Evolutionary conservation across 176 grass and related monocot species (phyloP).

Genomic region (Rhipidocladum racemiflorum): DNA sequence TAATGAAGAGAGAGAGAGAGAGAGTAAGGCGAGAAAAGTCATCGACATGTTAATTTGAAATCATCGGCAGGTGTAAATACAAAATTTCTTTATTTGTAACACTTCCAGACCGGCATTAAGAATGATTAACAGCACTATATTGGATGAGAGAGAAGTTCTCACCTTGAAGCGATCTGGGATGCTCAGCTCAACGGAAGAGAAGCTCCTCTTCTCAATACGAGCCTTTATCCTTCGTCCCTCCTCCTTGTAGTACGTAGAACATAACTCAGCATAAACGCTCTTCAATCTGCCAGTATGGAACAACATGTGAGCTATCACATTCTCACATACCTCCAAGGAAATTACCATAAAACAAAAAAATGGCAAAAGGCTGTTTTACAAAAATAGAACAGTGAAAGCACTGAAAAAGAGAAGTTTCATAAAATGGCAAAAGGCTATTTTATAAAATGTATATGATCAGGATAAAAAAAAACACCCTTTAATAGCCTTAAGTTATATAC

Average conservation of each 20-base stretch:
- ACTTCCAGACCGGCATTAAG: background rate
- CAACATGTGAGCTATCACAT: constrained; percentile 1
- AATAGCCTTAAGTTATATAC: background rate
- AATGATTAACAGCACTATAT: constrained; percentile 19
- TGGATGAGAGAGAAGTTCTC: constrained; percentile 27
- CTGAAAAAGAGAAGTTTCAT: background rate
- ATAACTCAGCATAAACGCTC: constrained; percentile 72
- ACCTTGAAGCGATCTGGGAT: constrained; percentile 90
- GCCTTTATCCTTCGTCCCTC: constrained; percentile 75
- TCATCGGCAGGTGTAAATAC: background rate
- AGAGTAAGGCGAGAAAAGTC: constrained; percentile 3
- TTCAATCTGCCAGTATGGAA: constrained; percentile 47
- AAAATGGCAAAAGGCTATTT: too few relatives aligned
- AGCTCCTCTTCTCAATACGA: constrained; percentile 88
- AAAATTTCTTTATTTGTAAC: background rate
- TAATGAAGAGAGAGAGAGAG: background rate
- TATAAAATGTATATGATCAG: background rate
- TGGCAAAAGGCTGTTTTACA: background rate
- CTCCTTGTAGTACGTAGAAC: constrained; percentile 85
- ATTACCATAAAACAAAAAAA: background rate
- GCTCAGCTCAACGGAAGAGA: constrained; percentile 75
- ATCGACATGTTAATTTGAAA: background rate
- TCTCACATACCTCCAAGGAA: constrained; percentile 8
- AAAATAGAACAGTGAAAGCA: background rate
- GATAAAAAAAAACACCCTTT: background rate